These are phyloP conservation scores for Diversispora eburnea DNA, from an alignment of 192 early-diverging fungal species.

Conservation along the genomic window DNA sequence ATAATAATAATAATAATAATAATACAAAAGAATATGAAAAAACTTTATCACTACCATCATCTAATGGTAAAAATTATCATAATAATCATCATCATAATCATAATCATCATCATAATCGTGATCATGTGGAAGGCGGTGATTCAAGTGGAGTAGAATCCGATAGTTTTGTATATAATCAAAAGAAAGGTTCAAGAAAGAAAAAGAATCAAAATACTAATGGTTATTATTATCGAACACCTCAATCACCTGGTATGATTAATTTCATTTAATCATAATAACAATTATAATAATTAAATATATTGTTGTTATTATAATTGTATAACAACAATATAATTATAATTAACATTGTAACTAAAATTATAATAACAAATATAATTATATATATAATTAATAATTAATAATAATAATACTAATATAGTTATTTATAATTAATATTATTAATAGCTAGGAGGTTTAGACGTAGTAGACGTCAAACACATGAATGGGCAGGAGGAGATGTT, in stretches of 20 bases:
- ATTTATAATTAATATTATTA: background rate
- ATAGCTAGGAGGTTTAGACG: slow-evolving; percentile 33
- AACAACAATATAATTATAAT: too few relatives aligned
- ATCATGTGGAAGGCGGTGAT: background rate
- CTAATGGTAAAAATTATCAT: too few relatives aligned
- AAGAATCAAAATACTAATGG: slow-evolving; percentile 25
- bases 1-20: too few relatives aligned
- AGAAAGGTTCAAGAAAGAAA: slow-evolving; percentile 7
- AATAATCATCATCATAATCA: background rate
- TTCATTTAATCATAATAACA: background rate
- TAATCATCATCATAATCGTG: background rate
- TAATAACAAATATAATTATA: too few relatives aligned
- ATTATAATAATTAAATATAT: too few relatives aligned
- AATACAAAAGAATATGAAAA: too few relatives aligned
- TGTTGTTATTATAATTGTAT: too few relatives aligned
- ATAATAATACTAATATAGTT: too few relatives aligned
- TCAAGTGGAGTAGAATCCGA: slow-evolving; percentile 25
- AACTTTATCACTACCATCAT: too few relatives aligned
- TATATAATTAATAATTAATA: too few relatives aligned
- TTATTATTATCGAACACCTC: slow-evolving; percentile 2
- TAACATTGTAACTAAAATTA: too few relatives aligned
- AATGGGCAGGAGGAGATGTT: slow-evolving; percentile 60
- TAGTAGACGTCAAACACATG: slow-evolving; percentile 36
- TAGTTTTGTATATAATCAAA: slow-evolving; percentile 7
- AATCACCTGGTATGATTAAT: background rate